phyloP scores from a whole-genome alignment of 73 alveolate species.

The Effrenium voratum region DNA sequence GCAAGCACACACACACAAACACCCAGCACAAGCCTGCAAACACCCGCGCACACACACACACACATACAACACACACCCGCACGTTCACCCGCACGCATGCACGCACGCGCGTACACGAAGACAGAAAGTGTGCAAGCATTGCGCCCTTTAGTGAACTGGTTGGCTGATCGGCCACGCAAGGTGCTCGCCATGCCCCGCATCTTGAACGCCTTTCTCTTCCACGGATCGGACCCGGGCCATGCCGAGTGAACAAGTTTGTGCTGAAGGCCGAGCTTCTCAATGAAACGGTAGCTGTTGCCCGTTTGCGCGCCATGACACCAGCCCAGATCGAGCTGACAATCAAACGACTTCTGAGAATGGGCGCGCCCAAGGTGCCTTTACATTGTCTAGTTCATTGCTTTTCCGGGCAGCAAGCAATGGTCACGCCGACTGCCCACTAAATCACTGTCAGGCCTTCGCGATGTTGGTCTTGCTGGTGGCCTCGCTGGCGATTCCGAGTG shows the following conservation, averaged over 20 bases:
- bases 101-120: too few species aligned
- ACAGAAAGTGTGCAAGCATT: too few species aligned
- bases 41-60: too few species aligned
- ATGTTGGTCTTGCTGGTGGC: constrained; percentile 26
- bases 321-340: background rate
- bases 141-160: too few species aligned
- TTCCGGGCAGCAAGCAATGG: background rate
- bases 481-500: background rate
- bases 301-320: background rate
- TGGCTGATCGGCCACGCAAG: too few species aligned
- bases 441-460: background rate
- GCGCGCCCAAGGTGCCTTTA: background rate
- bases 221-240: background rate
- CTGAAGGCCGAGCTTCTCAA: background rate
- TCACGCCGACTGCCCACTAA: background rate
- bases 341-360: background rate
- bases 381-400: background rate
- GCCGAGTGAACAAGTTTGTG: background rate
- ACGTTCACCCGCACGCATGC: too few species aligned
- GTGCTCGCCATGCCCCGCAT: background rate
- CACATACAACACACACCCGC: too few species aligned
- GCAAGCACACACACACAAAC: too few species aligned
- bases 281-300: background rate
- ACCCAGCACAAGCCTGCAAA: too few species aligned
- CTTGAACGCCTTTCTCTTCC: background rate